A percentile compares a stretch with the other conserved stretches of the same genome.
These are phyloP conservation scores for Lasiodiplodia citricola DNA, from an alignment of 2,329 filamentous ascomycete genomes.

Conservation along the genomic window DNA sequence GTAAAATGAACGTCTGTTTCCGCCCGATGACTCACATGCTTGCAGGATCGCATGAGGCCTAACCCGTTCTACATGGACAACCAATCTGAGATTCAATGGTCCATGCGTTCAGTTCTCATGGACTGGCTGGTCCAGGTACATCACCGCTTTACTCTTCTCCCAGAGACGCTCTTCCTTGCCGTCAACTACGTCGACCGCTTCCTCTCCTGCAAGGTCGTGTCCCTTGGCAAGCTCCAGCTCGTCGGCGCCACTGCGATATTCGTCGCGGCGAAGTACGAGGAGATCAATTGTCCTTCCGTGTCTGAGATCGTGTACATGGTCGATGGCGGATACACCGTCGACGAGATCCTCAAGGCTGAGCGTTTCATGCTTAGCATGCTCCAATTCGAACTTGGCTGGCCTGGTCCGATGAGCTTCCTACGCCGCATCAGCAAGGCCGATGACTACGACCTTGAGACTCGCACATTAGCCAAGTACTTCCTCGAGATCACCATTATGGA, in stretches of 20 bases:
- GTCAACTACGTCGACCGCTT: constrained; percentile 99
- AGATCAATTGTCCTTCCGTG: constrained; percentile 96
- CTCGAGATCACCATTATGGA: constrained; percentile 97
- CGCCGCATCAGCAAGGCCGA: constrained; percentile 97
- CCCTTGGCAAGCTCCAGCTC: constrained; percentile 90
- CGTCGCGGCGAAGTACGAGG: constrained; percentile 96
- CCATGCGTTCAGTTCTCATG: constrained; percentile 95
- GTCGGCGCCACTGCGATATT: constrained; percentile 96
- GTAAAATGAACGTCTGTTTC: not conserved
- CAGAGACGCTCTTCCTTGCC: constrained; percentile 91
- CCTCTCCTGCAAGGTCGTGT: constrained; percentile 91
- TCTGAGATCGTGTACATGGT: constrained; percentile 99
- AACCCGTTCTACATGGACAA: constrained; percentile 96
- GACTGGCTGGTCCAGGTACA: constrained; percentile 99
- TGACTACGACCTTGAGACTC: constrained; percentile 93
- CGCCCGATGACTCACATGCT: not conserved
- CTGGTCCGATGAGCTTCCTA: constrained; percentile 98
- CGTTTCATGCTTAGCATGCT: constrained; percentile 98
- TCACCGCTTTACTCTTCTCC: constrained; percentile 84
- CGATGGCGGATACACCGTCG: constrained; percentile 83
- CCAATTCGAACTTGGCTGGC: constrained; percentile 93
- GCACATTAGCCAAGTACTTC: constrained; percentile 97
- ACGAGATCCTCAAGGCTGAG: constrained; percentile 96
- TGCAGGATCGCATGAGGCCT: constrained; percentile 76
- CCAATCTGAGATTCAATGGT: constrained; percentile 98